Base-by-base conservation (phyloP, 1,139 yeast genomes). In the Geotrichum aggregatum region DNA sequence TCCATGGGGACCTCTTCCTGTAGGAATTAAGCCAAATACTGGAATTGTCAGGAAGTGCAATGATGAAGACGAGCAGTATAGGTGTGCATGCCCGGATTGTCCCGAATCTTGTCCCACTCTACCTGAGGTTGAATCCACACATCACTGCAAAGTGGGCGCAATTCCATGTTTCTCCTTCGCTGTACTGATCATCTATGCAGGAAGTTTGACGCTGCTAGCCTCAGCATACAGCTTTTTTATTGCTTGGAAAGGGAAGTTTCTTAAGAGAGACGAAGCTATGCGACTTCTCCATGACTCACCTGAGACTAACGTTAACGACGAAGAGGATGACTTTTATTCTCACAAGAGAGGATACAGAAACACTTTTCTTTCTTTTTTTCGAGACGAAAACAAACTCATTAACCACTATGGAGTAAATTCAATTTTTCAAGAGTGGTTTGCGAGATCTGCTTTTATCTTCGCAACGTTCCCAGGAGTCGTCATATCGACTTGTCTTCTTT, bases 81-180 rank as follows among this genome's bases (percentile, higher is more conserved):
- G 78, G 59, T 89, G 98, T 70, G 87, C 98, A 0, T 92, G 98
- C 64, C 78, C 96, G 0, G 98, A 92, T 68, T 92, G 98, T 66
- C 80, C 85, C 0, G 72, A 68, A 4, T 77, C 91, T 1, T 92
- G 98, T 64, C 98, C 98, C 0, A 64, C 60, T 0, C 73, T 91
- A 30, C 80, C 82, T 0, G 63, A 64, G 1, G 74, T 79, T 10
- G 47, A 55, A 3, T 54, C 62, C 16, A 58, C 58, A 14, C 65
- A 71, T 1, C 66, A 69, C 28, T 87, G 96, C 66, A 71, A 66
- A 19, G 75, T 87, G 2, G 89, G 86, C 0, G 66, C 71, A 0
- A 53, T 89, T 3, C 88, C 92, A 0, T 89, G 96, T 64, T 80
- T 84, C 58, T 83, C 95, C 0, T 77, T 87, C 63, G 71, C 76